Conservation (phyloP, 1,139 yeast species). For the Candida sanyaensis region DNA sequence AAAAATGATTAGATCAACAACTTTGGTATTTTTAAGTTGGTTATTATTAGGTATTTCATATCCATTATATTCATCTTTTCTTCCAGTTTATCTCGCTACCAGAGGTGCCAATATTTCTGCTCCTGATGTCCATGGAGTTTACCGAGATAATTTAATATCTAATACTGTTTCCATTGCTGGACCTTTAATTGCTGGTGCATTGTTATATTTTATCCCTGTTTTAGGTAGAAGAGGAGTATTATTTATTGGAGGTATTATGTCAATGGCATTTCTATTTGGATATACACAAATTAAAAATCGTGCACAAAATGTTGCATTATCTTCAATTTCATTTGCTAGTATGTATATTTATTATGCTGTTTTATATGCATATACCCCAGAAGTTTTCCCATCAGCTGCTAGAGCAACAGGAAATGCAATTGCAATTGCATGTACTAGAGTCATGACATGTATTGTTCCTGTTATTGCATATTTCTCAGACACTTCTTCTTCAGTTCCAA, state of each 20-base stretch:
- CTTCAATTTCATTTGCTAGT: slow-evolving; percentile 51
- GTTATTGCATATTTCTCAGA: slow-evolving; percentile 51
- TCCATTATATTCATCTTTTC: slow-evolving; percentile 51
- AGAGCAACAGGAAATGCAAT: slow-evolving; percentile 60
- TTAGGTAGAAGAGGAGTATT: slow-evolving; percentile 60
- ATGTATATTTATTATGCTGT: slow-evolving; percentile 56
- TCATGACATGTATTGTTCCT: slow-evolving; percentile 52
- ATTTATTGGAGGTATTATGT: slow-evolving; percentile 51
- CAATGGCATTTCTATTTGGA: slow-evolving; percentile 59
- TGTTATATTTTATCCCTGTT: slow-evolving; percentile 40
- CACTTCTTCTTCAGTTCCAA: slow-evolving; percentile 47
- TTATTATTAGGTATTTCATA: slow-evolving; percentile 52
- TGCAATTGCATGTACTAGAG: slow-evolving; percentile 48
- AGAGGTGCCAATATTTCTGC: slow-evolving; percentile 48
- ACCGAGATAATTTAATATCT: slow-evolving; percentile 54
- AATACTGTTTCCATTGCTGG: slow-evolving; percentile 56
- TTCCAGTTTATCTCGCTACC: slow-evolving; percentile 47
- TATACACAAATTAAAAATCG: slow-evolving; percentile 55
- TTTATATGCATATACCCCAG: slow-evolving; percentile 61
- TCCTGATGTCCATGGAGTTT: slow-evolving; percentile 36
- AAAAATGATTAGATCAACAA: slow-evolving; percentile 40
- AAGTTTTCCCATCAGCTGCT: slow-evolving; percentile 56
- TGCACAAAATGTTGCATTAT: slow-evolving; percentile 53
- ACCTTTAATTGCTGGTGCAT: slow-evolving; percentile 53
- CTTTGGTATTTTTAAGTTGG: slow-evolving; percentile 49